A percentile compares a stretch with the other conserved stretches of the same genome.
These are phyloP conservation scores for Ceratocystis diversiconidia DNA, from an alignment of 2,329 filamentous ascomycete genomes.

Conservation along the genomic window DNA sequence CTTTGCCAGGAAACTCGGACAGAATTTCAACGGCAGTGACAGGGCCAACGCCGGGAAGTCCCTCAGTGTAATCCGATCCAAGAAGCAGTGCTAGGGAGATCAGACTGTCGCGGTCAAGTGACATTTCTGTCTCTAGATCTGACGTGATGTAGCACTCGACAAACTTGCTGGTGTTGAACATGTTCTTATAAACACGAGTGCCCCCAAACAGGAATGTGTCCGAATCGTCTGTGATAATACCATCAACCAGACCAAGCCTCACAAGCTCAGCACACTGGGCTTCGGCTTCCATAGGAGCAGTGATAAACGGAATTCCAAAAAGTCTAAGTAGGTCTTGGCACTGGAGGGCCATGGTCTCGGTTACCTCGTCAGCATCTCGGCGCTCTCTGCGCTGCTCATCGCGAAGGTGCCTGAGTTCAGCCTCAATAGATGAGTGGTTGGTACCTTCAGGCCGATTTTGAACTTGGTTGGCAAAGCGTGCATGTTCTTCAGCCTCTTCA, in stretches of 20 bases:
- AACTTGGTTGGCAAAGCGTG: conserved; percentile 75
- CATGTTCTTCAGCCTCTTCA: conserved; percentile 84
- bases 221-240: conserved; percentile 93
- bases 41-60: conserved; percentile 76
- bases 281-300: conserved; percentile 97
- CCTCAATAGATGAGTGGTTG: conserved; percentile 68
- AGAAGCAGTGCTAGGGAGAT: conserved; percentile 83
- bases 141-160: conserved; percentile 83
- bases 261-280: conserved; percentile 94
- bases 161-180: conserved; percentile 98
- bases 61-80: conserved; percentile 90
- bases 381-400: conserved; percentile 94
- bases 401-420: conserved; percentile 71
- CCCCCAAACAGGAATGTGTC: conserved; percentile 96
- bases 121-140: conserved; percentile 81
- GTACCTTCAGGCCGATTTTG: conserved; percentile 60
- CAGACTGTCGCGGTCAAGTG: conserved; percentile 70
- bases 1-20: conserved; percentile 60
- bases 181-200: conserved; percentile 95
- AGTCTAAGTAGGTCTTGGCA: conserved; percentile 80
- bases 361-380: conserved; percentile 91
- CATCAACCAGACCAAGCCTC: conserved; percentile 73
- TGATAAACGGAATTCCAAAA: conserved; percentile 92
- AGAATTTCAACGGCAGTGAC: conserved; percentile 91
- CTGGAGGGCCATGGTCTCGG: conserved; percentile 87